A percentile compares a stretch with the other conserved stretches of the same genome.
phyloP scores from a whole-genome alignment of 2,329 filamentous ascomycete species.

The Xenosphaeropsis pyriputrescens region DNA sequence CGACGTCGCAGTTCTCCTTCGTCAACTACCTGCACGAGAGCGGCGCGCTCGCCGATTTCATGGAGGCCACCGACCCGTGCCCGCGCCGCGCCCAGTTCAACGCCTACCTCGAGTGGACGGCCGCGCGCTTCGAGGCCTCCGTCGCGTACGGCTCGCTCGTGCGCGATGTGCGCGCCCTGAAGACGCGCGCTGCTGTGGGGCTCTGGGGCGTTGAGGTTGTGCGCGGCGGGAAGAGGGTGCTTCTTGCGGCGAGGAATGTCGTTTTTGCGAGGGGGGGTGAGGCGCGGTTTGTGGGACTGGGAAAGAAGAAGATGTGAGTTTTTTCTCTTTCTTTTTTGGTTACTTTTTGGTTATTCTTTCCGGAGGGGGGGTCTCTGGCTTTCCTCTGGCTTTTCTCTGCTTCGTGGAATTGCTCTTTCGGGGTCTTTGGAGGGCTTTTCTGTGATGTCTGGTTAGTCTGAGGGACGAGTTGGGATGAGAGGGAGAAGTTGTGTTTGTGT shows the following conservation, averaged over 20 bases:
- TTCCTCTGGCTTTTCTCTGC: too few species aligned
- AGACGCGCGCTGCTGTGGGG: slow-evolving; percentile 17
- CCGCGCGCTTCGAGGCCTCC: slow-evolving; percentile 55
- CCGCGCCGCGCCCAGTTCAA: slow-evolving; percentile 82
- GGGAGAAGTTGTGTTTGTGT: too few species aligned
- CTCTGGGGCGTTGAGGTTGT: neutral
- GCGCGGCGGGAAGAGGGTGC: neutral
- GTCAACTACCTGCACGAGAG: slow-evolving; percentile 83
- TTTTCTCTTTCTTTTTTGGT: too few species aligned
- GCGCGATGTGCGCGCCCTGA: slow-evolving; percentile 20
- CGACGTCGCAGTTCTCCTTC: slow-evolving; percentile 85
- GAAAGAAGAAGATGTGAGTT: too few species aligned
- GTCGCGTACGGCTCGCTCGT: slow-evolving; percentile 54
- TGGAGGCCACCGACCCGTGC: slow-evolving; percentile 79
- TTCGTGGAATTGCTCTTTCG: too few species aligned
- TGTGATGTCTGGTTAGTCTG: too few species aligned
- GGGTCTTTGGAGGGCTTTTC: too few species aligned
- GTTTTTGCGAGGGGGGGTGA: neutral
- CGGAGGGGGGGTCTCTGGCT: too few species aligned
- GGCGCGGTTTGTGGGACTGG: neutral
- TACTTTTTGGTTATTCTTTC: too few species aligned
- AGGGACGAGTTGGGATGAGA: too few species aligned
- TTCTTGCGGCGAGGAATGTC: neutral
- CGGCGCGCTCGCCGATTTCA: slow-evolving; percentile 73
- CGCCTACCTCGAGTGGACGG: slow-evolving; percentile 91